phyloP scores from a whole-genome alignment of 2,329 filamentous ascomycete species.

The Aspergillus terreus region DNA sequence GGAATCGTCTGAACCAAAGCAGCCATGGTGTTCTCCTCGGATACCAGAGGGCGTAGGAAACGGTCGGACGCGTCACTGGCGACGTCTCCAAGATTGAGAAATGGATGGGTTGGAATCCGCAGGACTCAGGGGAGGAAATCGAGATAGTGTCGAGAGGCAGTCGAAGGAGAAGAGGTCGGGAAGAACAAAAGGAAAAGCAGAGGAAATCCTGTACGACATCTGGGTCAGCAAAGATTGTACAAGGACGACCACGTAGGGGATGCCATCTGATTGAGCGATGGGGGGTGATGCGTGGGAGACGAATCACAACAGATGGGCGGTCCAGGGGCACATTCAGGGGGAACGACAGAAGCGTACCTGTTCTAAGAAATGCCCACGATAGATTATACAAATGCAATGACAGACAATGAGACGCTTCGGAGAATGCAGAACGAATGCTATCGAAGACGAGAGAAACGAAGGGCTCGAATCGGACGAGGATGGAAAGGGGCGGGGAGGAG shows the following conservation, averaged over 20 bases:
- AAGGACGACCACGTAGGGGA: constrained; percentile 11
- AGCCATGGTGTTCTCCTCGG: constrained; percentile 62
- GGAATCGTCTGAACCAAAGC: constrained; percentile 78
- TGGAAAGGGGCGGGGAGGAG: constrained; percentile 21
- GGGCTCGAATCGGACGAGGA: constrained; percentile 24
- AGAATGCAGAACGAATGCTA: constrained; percentile 21
- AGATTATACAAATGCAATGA: constrained; percentile 31
- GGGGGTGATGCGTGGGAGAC: not conserved
- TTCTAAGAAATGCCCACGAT: constrained; percentile 26
- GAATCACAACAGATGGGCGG: not conserved
- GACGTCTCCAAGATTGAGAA: constrained; percentile 13
- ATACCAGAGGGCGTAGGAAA: constrained; percentile 11
- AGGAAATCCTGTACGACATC: constrained; percentile 19
- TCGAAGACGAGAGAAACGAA: constrained; percentile 23
- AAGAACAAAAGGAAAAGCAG: constrained; percentile 17
- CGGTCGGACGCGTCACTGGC: constrained; percentile 20
- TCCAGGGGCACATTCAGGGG: constrained; percentile 4
- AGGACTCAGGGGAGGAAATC: constrained; percentile 3
- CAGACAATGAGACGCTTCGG: constrained; percentile 20
- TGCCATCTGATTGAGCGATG: constrained; percentile 4
- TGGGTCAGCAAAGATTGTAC: constrained; percentile 23
- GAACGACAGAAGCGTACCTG: constrained; percentile 23
- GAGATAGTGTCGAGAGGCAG: constrained; percentile 14
- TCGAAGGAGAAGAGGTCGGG: constrained; percentile 15
- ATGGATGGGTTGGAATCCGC: constrained; percentile 7